Evolutionary conservation across 257 asterid species (phyloP).

Genomic region (Dorcoceras hygrometricum): DNA sequence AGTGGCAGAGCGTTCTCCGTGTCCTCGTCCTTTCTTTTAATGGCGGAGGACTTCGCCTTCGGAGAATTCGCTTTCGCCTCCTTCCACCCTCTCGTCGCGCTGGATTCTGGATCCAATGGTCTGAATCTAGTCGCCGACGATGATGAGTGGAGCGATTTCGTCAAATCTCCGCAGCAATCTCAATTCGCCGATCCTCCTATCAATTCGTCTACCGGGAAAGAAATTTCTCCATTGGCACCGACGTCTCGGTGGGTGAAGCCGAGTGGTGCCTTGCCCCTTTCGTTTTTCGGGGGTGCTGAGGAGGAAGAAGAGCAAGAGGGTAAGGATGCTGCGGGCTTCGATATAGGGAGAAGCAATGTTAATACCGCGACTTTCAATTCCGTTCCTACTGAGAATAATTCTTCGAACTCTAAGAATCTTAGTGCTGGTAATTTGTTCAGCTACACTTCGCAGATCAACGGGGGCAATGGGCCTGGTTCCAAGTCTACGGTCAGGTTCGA

Average conservation of each 20-base stretch:
- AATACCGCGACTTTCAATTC: conserved; percentile 18
- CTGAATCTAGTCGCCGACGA: conserved; percentile 37
- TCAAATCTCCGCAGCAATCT: conserved; percentile 46
- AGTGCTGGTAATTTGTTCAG: conserved; percentile 39
- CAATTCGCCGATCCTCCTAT: conserved; percentile 32
- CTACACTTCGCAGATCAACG: conserved; percentile 29
- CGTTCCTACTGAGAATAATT: conserved; percentile 18
- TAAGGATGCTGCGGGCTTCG: conserved; percentile 20
- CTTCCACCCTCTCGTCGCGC: conserved; percentile 20
- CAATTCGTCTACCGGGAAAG: conserved; percentile 16
- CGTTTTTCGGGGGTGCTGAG: conserved; percentile 61
- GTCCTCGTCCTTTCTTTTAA: conserved; percentile 21
- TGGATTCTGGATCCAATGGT: conserved; percentile 30
- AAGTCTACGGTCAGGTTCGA: conserved; percentile 21
- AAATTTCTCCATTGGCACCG: conserved; percentile 12
- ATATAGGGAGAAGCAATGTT: conserved; percentile 25
- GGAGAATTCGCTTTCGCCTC: conserved; percentile 74
- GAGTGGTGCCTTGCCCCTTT: conserved; percentile 70
- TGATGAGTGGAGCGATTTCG: conserved; percentile 85
- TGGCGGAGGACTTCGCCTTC: conserved; percentile 76
- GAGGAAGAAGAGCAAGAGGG: conserved; percentile 38
- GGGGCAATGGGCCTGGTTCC: conserved; percentile 25
- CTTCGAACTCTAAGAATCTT: conserved; percentile 26
- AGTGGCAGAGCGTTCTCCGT: neutral
- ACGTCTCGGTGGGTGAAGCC: conserved; percentile 51